phyloP scores from a whole-genome alignment of 352 stramenopile species.

The Phytopythium helicoides region DNA sequence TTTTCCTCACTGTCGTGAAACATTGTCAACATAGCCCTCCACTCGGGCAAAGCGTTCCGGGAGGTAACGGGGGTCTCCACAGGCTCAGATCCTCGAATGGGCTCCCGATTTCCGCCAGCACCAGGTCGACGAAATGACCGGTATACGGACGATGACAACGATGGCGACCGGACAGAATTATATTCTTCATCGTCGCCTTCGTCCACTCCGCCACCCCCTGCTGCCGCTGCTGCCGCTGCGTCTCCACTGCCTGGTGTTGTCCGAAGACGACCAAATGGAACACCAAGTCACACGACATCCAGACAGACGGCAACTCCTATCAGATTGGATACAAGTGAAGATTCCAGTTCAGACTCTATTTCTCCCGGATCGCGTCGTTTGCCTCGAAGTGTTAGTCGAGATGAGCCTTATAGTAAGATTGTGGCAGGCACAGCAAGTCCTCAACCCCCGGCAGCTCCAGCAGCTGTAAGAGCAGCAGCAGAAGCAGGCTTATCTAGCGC shows the following conservation, averaged over 20 bases:
- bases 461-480: slow-evolving; percentile 1
- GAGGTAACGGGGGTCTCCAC: slow-evolving; percentile 47
- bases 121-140: slow-evolving; percentile 11
- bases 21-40: slow-evolving; percentile 54
- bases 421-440: slow-evolving; percentile 27
- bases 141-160: background rate
- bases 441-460: background rate
- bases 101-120: slow-evolving; percentile 50
- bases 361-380: background rate
- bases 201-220: background rate
- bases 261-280: slow-evolving; percentile 1
- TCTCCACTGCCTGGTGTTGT: background rate
- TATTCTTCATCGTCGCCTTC: slow-evolving; percentile 1
- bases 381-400: slow-evolving; percentile 1
- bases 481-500: background rate
- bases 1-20: background rate
- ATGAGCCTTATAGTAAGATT: slow-evolving; percentile 54
- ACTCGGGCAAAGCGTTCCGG: slow-evolving; percentile 76
- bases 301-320: background rate
- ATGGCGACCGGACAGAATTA: slow-evolving; percentile 8
- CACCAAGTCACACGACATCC: background rate
- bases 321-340: background rate
- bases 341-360: background rate
- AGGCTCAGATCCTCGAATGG: slow-evolving; percentile 44
- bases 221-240: slow-evolving; percentile 1